Conservation (phyloP, 306 rosid genomes). For the Malus sylvestris region DNA sequence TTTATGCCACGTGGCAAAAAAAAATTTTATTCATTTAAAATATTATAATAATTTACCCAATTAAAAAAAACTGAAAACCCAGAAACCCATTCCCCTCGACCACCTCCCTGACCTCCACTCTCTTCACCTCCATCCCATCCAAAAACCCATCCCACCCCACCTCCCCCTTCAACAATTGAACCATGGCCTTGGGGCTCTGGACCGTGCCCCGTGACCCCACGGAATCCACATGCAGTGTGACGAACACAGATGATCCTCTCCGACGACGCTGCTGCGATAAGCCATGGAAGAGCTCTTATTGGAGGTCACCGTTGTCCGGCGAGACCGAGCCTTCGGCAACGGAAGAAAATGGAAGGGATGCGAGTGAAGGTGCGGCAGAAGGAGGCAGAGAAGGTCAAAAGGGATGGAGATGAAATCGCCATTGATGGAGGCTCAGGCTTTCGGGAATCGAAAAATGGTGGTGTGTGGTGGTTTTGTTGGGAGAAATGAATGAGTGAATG, state of each 20-base stretch:
- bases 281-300: constrained; percentile 61
- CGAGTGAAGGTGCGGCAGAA: constrained; percentile 37
- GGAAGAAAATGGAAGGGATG: constrained; percentile 36
- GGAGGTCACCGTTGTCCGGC: constrained; percentile 46
- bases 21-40: too few species aligned
- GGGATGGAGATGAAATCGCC: constrained; percentile 58
- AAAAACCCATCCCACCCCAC: too few species aligned
- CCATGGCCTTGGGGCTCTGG: constrained; percentile 39
- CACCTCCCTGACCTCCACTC: too few species aligned
- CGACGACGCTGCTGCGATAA: constrained; percentile 41
- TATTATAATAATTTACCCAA: too few species aligned
- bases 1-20: too few species aligned
- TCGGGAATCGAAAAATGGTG: background rate
- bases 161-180: constrained; percentile 32
- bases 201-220: constrained; percentile 31
- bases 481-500: background rate
- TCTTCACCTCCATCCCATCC: too few species aligned
- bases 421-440: constrained; percentile 32
- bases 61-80: too few species aligned
- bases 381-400: constrained; percentile 50
- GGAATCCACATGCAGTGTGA: constrained; percentile 47
- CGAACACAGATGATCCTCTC: constrained; percentile 55
- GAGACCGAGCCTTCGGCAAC: constrained; percentile 50
- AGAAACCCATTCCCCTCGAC: too few species aligned
- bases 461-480: background rate